These are phyloP conservation scores for Bremia lactucae DNA, from an alignment of 352 stramenopile species.

Conservation along the genomic window DNA sequence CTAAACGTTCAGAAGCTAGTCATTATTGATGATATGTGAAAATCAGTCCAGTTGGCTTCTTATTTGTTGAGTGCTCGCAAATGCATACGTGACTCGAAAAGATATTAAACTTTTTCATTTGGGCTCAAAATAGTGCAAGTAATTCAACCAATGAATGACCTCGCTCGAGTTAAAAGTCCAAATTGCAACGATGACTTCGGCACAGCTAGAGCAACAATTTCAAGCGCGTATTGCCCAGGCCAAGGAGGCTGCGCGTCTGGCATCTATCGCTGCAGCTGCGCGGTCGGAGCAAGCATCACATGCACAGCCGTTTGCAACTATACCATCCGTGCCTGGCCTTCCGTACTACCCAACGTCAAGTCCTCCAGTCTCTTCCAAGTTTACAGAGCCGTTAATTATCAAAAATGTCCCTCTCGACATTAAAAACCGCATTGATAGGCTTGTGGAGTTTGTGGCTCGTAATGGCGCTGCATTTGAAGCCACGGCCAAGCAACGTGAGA, in stretches of 20 bases:
- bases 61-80: too few species aligned
- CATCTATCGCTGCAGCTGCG: conserved; percentile 30
- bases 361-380: conserved; percentile 1
- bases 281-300: conserved; percentile 5
- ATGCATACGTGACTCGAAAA: too few species aligned
- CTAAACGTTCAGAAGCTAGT: too few species aligned
- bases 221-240: conserved; percentile 43
- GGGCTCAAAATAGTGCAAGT: too few species aligned
- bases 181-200: conserved; percentile 8
- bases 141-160: too few species aligned
- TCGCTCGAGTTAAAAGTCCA: too few species aligned
- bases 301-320: background rate
- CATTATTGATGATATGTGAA: too few species aligned
- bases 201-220: conserved; percentile 30
- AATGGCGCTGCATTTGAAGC: conserved; percentile 50
- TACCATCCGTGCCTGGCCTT: conserved; percentile 4
- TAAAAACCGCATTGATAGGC: conserved; percentile 38
- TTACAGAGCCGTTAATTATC: background rate
- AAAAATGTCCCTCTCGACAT: conserved; percentile 25
- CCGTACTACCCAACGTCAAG: conserved; percentile 8
- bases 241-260: conserved; percentile 40
- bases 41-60: too few species aligned
- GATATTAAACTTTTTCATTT: too few species aligned
- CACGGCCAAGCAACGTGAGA: conserved; percentile 31
- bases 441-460: conserved; percentile 48